phyloP scores from a whole-genome alignment of 2,329 filamentous ascomycete species.

The Botrytis galanthina region DNA sequence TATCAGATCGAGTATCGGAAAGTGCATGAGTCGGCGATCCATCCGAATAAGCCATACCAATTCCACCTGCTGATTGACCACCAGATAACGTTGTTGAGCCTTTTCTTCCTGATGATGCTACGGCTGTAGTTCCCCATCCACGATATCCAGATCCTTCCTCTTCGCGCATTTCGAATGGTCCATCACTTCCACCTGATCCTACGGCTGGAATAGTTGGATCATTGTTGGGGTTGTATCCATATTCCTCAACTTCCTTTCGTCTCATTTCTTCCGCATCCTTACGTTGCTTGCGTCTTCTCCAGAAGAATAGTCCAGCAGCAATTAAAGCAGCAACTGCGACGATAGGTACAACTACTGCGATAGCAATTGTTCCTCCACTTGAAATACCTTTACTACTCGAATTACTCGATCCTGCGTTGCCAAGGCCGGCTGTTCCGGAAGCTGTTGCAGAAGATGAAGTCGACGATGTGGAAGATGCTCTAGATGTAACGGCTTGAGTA shows the following conservation, averaged over 20 bases:
- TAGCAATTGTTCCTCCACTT: constrained; percentile 73
- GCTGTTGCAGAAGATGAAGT: constrained; percentile 32
- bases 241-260: constrained; percentile 95
- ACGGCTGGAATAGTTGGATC: constrained; percentile 74
- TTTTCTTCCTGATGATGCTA: constrained; percentile 71
- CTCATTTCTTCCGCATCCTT: constrained; percentile 84
- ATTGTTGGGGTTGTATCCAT: constrained; percentile 95
- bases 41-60: constrained; percentile 70
- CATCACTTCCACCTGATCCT: constrained; percentile 45
- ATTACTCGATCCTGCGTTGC: background rate
- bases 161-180: constrained; percentile 73
- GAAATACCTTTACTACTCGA: constrained; percentile 19
- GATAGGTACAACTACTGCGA: constrained; percentile 92
- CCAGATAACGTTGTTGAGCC: constrained; percentile 87
- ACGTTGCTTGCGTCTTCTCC: constrained; percentile 82
- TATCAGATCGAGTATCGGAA: constrained; percentile 69
- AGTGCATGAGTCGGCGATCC: constrained; percentile 62
- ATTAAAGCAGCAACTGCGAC: constrained; percentile 81
- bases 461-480: constrained; percentile 22
- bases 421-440: constrained; percentile 26
- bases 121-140: constrained; percentile 83
- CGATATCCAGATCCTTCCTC: constrained; percentile 78
- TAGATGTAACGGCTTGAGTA: constrained; percentile 17
- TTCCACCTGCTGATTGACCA: constrained; percentile 53
- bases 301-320: constrained; percentile 74